phyloP scores from a whole-genome alignment of 805 yeast species.

The Teunomyces atbi region DNA sequence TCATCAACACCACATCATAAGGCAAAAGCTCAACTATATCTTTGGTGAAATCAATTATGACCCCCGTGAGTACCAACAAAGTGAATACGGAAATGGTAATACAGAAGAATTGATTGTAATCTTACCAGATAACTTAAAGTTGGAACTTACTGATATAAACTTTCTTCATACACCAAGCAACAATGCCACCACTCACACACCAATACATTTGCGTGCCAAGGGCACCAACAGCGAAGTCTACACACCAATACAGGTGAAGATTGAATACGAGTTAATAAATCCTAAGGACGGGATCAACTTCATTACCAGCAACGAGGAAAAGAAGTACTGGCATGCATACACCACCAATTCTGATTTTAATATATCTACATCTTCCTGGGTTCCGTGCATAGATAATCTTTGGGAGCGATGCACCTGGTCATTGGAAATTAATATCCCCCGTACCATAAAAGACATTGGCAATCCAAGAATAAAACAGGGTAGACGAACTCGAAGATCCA shows the following conservation, averaged over 20 bases:
- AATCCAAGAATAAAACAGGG: slow-evolving; percentile 30
- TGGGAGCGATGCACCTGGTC: slow-evolving; percentile 94
- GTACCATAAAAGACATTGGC: slow-evolving; percentile 72
- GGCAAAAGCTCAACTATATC: slow-evolving; percentile 51
- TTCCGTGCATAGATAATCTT: slow-evolving; percentile 88
- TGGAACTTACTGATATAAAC: slow-evolving; percentile 55
- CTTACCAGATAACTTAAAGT: slow-evolving; percentile 64
- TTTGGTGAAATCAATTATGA: slow-evolving; percentile 47
- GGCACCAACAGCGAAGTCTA: slow-evolving; percentile 42
- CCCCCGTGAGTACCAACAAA: slow-evolving; percentile 16
- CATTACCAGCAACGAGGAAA: slow-evolving; percentile 53
- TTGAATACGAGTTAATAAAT: slow-evolving; percentile 62
- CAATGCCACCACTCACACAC: slow-evolving; percentile 30
- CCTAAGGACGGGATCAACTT: slow-evolving; percentile 77
- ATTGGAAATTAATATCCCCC: slow-evolving; percentile 78
- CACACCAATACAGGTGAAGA: slow-evolving; percentile 70
- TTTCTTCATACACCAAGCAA: slow-evolving; percentile 29
- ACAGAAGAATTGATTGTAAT: slow-evolving; percentile 65
- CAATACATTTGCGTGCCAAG: slow-evolving; percentile 33
- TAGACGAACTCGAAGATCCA: slow-evolving; percentile 7
- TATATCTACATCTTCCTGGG: slow-evolving; percentile 91
- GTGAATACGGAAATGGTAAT: slow-evolving; percentile 26
- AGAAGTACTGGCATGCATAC: slow-evolving; percentile 75
- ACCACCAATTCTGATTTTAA: slow-evolving; percentile 78
- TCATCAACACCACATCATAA: slow-evolving; percentile 59